Evolutionary conservation across 2,329 filamentous ascomycete species (phyloP).

Genomic region (Xylaria sp.): DNA sequence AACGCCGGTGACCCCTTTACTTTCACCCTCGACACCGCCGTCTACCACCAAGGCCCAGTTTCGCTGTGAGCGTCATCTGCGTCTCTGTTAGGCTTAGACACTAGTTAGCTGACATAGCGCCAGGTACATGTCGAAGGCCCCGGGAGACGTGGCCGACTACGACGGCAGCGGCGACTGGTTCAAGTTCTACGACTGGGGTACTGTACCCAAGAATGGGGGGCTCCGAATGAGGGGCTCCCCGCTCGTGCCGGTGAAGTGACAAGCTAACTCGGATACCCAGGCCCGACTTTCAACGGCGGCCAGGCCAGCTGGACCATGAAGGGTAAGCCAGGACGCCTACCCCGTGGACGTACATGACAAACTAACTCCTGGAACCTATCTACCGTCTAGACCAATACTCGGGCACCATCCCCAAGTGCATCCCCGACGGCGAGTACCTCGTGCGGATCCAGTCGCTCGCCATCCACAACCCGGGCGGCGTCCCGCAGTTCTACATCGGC

Average conservation of each 20-base stretch:
- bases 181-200: slow-evolving; percentile 45
- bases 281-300: slow-evolving; percentile 39
- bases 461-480: slow-evolving; percentile 56
- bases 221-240: too few species aligned
- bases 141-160: slow-evolving; percentile 39
- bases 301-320: slow-evolving; percentile 39
- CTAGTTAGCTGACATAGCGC: slow-evolving; percentile 13
- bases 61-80: too few species aligned
- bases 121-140: slow-evolving; percentile 46
- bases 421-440: slow-evolving; percentile 60
- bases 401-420: slow-evolving; percentile 52
- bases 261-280: slow-evolving; percentile 19
- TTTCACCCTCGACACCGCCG: slow-evolving; percentile 42
- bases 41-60: slow-evolving; percentile 47
- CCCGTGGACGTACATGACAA: background rate
- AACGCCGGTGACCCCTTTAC: slow-evolving; percentile 45
- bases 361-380: slow-evolving; percentile 1
- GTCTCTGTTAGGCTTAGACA: too few species aligned
- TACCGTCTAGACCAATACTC: slow-evolving; percentile 37
- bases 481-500: slow-evolving; percentile 50
- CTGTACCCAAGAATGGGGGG: background rate
- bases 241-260: too few species aligned
- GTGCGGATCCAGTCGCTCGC: slow-evolving; percentile 63
- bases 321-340: slow-evolving; percentile 24
- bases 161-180: slow-evolving; percentile 46